A percentile compares a stretch with the other conserved stretches of the same genome.
Evolutionary conservation across 768 basidiomycete genomes (phyloP).

Genomic region (Pluteus cervinus): DNA sequence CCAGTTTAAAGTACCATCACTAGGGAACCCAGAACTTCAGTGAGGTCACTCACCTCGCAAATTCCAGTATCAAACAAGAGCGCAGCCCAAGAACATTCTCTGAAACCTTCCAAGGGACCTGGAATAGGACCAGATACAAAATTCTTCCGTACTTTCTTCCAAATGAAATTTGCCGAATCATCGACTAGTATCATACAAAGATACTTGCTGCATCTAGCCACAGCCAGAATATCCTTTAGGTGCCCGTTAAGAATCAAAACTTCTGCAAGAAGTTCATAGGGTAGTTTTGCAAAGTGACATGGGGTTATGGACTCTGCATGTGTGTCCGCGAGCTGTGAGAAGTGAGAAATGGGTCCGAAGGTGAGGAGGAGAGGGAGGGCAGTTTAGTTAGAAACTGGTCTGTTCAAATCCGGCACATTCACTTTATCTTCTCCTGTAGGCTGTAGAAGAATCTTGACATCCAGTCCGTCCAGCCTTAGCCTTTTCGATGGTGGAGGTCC

Average conservation of each 20-base stretch:
- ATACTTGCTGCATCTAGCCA: slow-evolving; percentile 52
- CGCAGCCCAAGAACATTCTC: slow-evolving; percentile 1
- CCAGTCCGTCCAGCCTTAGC: no score
- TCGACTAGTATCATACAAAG: slow-evolving; percentile 43
- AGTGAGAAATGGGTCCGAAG: no score
- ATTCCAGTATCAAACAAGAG: slow-evolving; percentile 5
- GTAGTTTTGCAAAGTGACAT: no score
- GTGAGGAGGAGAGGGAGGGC: no score
- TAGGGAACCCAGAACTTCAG: neutral
- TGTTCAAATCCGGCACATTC: no score
- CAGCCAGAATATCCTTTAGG: slow-evolving; percentile 49
- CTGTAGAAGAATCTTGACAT: no score
- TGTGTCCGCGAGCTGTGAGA: no score
- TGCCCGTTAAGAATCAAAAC: slow-evolving; percentile 48
- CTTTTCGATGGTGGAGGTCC: no score
- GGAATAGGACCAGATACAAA: slow-evolving; percentile 16
- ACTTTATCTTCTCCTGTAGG: no score
- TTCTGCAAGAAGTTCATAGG: slow-evolving; percentile 61
- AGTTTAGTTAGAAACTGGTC: no score
- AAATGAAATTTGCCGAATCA: slow-evolving; percentile 46
- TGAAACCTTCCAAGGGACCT: slow-evolving; percentile 10
- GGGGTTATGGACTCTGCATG: no score
- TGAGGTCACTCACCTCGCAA: slow-evolving; percentile 2
- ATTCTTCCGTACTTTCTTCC: slow-evolving; percentile 43
- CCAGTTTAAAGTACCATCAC: neutral